Base-by-base conservation (phyloP, 2,329 filamentous ascomycete species). In the Aspergillus persii region DNA sequence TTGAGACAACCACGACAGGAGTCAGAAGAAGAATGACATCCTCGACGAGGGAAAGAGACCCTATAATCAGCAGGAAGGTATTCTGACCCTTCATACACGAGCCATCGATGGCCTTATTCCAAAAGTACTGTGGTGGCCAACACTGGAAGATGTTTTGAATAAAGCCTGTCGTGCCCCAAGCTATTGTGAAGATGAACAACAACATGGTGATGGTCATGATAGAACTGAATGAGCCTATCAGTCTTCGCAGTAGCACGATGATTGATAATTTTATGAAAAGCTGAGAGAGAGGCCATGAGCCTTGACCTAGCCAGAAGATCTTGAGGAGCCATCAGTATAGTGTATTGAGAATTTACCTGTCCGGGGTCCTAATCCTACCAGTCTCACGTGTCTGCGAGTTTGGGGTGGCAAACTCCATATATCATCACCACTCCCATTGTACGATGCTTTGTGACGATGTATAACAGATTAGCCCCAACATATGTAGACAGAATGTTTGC, bases 111-210 rank as follows among this genome's bases (percentile, higher is more conserved):
- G 23, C 39, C 3, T 48, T 27, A 30, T 54, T 15, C 53, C 53
- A 54, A 8, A 54, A 48, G 29, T 48, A 36, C 29, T 54, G 53
- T 23, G 41, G 41, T 26, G 53, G 53, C 53, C 53, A 48, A 44
- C 53, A 54, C 15, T 54, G 53, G 8, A 54, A 54, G 9, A 29
- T 54, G 29, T 54, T 54, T 12, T 39, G 27, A 27, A 54, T 5
- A 4, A 54, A 30, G 9, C 26, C 29, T 8, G 41, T 39, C 41
- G 30, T n/a, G 3, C 53, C 53, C 53, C 53, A 54, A 23, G 29
- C 41, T 8, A 36, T 2, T 8, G 27, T 48, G 18, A 54, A 54
- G 41, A 54, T 30, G 3, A 47, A n/a, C n/a, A 48, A 44, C 4
- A 33, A 48, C 26, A 48, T 8, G 3, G 53, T 54, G 12, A 54